These are phyloP conservation scores for Yamadazyma mexicana DNA, from an alignment of 1,139 yeast genomes.

Conservation along the genomic window DNA sequence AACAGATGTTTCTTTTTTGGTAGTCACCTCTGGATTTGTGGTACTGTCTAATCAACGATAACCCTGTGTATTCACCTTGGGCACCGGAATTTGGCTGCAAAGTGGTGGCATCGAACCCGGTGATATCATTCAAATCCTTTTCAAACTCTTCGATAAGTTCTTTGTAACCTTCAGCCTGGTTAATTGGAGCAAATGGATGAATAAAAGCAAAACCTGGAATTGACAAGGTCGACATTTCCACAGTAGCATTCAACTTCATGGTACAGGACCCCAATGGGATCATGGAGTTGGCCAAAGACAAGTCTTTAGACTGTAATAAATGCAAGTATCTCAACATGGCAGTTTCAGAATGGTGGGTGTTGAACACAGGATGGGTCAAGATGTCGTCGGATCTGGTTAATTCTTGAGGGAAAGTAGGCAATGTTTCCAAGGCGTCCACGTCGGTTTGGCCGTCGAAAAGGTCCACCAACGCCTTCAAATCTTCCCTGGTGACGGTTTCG, in stretches of 20 bases:
- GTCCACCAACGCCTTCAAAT: constrained; percentile 56
- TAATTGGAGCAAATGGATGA: constrained; percentile 90
- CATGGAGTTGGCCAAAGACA: constrained; percentile 94
- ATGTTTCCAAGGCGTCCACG: constrained; percentile 35
- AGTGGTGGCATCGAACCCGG: constrained; percentile 93
- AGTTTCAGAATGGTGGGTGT: constrained; percentile 89
- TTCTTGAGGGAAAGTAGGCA: constrained; percentile 56
- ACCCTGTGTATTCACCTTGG: constrained; percentile 96
- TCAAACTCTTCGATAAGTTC: constrained; percentile 76
- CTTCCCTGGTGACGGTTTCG: constrained; percentile 74
- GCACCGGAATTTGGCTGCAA: constrained; percentile 98
- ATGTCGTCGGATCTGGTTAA: constrained; percentile 63
- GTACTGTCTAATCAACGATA: constrained; percentile 81
- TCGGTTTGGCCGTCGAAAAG: constrained; percentile 48
- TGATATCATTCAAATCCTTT: constrained; percentile 82
- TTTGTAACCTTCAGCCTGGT: constrained; percentile 84
- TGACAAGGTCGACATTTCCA: constrained; percentile 89
- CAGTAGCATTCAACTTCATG: constrained; percentile 94
- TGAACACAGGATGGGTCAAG: constrained; percentile 76
- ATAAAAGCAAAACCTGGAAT: constrained; percentile 89
- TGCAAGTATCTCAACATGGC: constrained; percentile 90
- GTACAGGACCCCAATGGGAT: constrained; percentile 97
- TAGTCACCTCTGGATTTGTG: constrained; percentile 69
- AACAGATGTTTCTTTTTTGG: constrained; percentile 74
- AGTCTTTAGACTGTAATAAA: constrained; percentile 80